Conservation (phyloP, 495 filamentous ascomycete genomes). For the Podospora tetraspora region DNA sequence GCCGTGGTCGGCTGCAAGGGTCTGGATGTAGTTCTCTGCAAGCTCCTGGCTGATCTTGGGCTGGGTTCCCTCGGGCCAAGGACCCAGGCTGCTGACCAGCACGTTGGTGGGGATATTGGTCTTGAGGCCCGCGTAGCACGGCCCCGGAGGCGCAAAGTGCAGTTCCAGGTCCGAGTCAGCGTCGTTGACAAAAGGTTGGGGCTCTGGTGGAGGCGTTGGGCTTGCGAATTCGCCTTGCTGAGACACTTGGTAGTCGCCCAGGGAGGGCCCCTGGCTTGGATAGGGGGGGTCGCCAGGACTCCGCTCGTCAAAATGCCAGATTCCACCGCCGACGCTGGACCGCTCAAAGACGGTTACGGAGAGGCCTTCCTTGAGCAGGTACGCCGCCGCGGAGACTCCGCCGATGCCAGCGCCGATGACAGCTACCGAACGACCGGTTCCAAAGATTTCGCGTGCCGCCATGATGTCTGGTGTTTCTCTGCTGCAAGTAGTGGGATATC, state of each 20-base stretch:
- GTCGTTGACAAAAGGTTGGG: background rate
- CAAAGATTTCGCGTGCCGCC: slow-evolving; percentile 7
- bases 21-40: slow-evolving; percentile 55
- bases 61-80: slow-evolving; percentile 55
- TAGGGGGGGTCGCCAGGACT: slow-evolving; percentile 52
- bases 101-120: slow-evolving; percentile 63
- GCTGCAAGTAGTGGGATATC: background rate
- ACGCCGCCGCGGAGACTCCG: slow-evolving; percentile 57
- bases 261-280: slow-evolving; percentile 45
- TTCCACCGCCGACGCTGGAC: slow-evolving; percentile 51
- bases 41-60: slow-evolving; percentile 51
- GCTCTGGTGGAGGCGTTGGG: slow-evolving; percentile 18
- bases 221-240: slow-evolving; percentile 17
- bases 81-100: slow-evolving; percentile 53
- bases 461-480: background rate
- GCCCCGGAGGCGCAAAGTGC: slow-evolving; percentile 35
- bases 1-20: slow-evolving; percentile 45
- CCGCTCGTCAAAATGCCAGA: slow-evolving; percentile 63
- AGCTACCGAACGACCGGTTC: slow-evolving; percentile 40
- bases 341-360: slow-evolving; percentile 62
- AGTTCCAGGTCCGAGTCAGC: slow-evolving; percentile 15
- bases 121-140: slow-evolving; percentile 53
- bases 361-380: slow-evolving; percentile 55
- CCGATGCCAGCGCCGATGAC: slow-evolving; percentile 69
- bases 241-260: slow-evolving; percentile 23